Evolutionary conservation across 2,329 filamentous ascomycete genomes (phyloP), one percentile per base, ranked within the genome.

Genomic region (Pseudogymnoascus sp.): DNA sequence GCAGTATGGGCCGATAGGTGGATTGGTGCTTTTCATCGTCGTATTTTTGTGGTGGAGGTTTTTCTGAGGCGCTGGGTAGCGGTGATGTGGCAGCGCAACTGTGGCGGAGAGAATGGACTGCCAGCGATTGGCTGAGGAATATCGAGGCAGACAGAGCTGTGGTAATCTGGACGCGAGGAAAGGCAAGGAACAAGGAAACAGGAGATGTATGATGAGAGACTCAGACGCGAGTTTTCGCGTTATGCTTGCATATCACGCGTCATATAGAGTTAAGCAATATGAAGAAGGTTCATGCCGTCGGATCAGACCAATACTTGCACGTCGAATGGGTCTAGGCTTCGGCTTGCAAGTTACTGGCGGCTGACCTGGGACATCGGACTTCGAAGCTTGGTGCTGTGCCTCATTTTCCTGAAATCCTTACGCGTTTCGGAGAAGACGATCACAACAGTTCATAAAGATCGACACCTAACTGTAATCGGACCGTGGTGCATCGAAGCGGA

Each of bases 1-100:
- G 81, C 93, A 97, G 84, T 99, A 97, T 73, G 94, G 92, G 1
- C 94, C 94, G 2, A 87, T 97, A 76, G 93, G 83, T 29, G 91
- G 83, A 2, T 78, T 97, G 63, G 91, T 83, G 1, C 80, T 96
- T 63, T 85, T 97, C 66, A 87, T 97, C 65, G 74, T 97, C 61
- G 74, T 97, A 66, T 92, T 97, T 76, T 77, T 97, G 65, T 95
- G 89, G 83, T 93, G 91, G 89, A 86, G 92, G 66, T 97, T 97
- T 78, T 96, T 96, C 76, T 97, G 74, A 78, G 62, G 16, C 8
- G 49, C n/a, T 19, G 10, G 35, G 38, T 16, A 26, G 10, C 16
- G 45, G 16, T 43, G 38, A 21, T 12, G 6, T 21, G 45, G 52
- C 12, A 33, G 35, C 5, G 5, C 8, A 33, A 26, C 29, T 14